Evolutionary conservation across 2,329 filamentous ascomycete species (phyloP), one percentile per base, ranked within the genome.

Genomic region (Westerdykella aurantiaca): DNA sequence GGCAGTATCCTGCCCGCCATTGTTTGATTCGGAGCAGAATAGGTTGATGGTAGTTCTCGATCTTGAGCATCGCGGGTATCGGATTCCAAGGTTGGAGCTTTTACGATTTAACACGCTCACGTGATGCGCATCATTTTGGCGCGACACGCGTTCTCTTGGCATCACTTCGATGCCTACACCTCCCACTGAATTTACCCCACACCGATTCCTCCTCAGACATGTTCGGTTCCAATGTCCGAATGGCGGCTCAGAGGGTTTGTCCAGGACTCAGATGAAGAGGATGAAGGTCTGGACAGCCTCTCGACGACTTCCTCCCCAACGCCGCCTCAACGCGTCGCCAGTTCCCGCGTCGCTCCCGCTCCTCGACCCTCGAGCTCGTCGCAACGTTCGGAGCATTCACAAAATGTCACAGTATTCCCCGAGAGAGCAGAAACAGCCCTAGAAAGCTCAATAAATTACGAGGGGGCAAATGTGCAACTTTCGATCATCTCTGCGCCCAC

Each of bases 231-330:
- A 69, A 76, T 75, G 73, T 72, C 66, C 61, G 62, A 63, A 35
- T 76, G 73, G 73, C 67, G 71, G 53, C 62, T 68, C 54, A 67
- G 62, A 61, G 72, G 72, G 52, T 74, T 69, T 62, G 73, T 75
- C 51, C 67, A 65, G 61, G 73, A 75, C 59, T 75, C 73, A 47
- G 73, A 76, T 64, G 73, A 74, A 44, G 72, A 75, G 40, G 71
- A 72, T 38, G 61, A 64, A 14, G 56, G 63, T 39, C 23, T 64
- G 29, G 62, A 65, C 37, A 61, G 43, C 23, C 51, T 49, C 13
- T 43, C 50, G 39, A 39, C 38, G 25, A 47, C 31, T 43, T 39
- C 49, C n/a, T 40, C 46, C 14, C 31, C 33, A 45, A 44, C 22
- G 29, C 52, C 55, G 53, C 51, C 46, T 49, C 49, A 56, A 38